A percentile compares a stretch with the other conserved stretches of the same genome.
phyloP scores from a whole-genome alignment of 2,329 filamentous ascomycete genomes.

The Venturia aucupariae region DNA sequence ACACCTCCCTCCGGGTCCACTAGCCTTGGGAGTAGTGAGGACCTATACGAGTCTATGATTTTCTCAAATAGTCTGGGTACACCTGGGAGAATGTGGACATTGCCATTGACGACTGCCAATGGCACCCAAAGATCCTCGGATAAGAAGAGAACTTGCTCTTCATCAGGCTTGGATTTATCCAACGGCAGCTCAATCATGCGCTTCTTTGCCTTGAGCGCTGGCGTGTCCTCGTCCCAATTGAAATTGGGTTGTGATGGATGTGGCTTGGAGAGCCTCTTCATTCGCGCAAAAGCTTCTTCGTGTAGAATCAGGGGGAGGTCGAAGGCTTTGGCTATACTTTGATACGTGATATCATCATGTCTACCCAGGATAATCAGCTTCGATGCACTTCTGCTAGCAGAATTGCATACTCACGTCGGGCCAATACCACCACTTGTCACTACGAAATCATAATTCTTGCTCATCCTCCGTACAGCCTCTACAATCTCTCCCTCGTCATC shows the following conservation, averaged over 20 bases:
- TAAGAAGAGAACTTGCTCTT: conserved; percentile 70
- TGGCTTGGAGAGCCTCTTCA: conserved; percentile 71
- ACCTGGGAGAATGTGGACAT: conserved; percentile 86
- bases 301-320: conserved; percentile 67
- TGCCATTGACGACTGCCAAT: conserved; percentile 78
- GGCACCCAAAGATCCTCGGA: conserved; percentile 84
- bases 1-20: conserved; percentile 72
- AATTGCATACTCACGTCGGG: conserved; percentile 59
- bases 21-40: conserved; percentile 59
- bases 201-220: conserved; percentile 68
- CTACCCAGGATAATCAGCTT: conserved; percentile 37
- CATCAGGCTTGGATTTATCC: conserved; percentile 54
- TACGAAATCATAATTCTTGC: conserved; percentile 81
- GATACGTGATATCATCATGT: conserved; percentile 96
- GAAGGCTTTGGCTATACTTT: conserved; percentile 88
- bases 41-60: conserved; percentile 68
- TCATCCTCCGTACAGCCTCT: conserved; percentile 82
- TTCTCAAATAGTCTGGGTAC: conserved; percentile 77
- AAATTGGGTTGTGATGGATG: conserved; percentile 66
- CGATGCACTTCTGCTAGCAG: conserved; percentile 11
- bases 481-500: conserved; percentile 88
- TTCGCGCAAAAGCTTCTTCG: conserved; percentile 64
- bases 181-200: conserved; percentile 85
- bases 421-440: conserved; percentile 94
- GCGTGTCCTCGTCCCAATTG: conserved; percentile 74